Evolutionary conservation across 495 filamentous ascomycete genomes (phyloP).

Genomic region (Parmelia sp.): DNA sequence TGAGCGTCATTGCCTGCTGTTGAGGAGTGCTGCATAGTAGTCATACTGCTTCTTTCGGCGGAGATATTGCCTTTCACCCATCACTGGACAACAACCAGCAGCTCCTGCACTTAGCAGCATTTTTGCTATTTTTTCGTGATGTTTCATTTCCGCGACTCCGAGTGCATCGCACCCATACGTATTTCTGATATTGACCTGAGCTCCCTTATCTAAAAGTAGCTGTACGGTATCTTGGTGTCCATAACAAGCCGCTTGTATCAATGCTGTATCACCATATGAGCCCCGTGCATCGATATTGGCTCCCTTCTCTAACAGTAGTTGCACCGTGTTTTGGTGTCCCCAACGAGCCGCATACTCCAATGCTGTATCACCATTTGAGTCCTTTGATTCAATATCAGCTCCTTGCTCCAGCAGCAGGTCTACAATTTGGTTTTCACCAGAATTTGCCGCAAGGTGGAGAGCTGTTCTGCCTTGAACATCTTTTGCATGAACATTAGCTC

Average conservation of each 20-base stretch:
- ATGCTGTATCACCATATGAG: constrained; percentile 5
- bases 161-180: constrained; percentile 11
- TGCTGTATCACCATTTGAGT: background rate
- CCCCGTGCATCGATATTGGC: constrained; percentile 16
- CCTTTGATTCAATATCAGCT: constrained; percentile 22
- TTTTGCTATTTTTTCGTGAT: background rate
- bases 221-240: background rate
- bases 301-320: constrained; percentile 8
- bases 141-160: background rate
- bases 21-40: too few relatives aligned
- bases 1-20: background rate
- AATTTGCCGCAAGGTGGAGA: constrained; percentile 39
- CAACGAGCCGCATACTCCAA: background rate
- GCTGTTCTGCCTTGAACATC: constrained; percentile 38
- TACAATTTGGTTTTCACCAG: constrained; percentile 38
- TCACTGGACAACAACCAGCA: background rate
- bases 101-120: background rate
- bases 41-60: background rate
- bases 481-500: constrained; percentile 37
- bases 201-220: constrained; percentile 16
- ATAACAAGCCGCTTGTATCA: constrained; percentile 8
- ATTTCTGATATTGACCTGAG: constrained; percentile 8
- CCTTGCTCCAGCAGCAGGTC: constrained; percentile 34
- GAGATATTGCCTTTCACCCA: background rate
- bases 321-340: constrained; percentile 1